Base-by-base conservation (phyloP, 306 rosid species). In the Sophora flavescens region DNA sequence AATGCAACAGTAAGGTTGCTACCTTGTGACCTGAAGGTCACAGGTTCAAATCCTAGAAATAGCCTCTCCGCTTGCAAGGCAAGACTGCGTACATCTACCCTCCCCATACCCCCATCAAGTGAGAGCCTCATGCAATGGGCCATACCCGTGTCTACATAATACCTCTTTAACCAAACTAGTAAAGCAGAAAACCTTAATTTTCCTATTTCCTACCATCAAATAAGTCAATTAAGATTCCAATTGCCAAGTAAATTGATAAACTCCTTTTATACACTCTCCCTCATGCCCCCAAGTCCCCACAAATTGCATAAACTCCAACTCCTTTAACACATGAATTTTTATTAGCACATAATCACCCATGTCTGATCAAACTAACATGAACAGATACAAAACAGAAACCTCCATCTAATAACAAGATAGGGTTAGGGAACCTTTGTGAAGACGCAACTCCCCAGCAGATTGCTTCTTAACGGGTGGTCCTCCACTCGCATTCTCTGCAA, bases 381-480 rank as follows among this genome's bases (percentile, higher is more conserved):
- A 15, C 14, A 41, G 79, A 63, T 30, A 64, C 7, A 18, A 56
- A 39, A 45, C 39, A 30, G 73, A 70, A 26, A 14, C 14, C 16
- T 16, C 33, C 12, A 61, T 72, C 56, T n/a, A 36, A 63, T 35
- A 67, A 48, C 52, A 68, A 42, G 54, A 11, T 39, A 44, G 63
- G 33, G 62, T 18, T 1, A 22, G 15, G 36, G 63, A 16, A 88
- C 96, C 96, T 88, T 84, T 88, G 68, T 88, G 89, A 79, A 91
- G 93, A 76, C 93, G 96, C 80, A 91, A 73, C 64, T 91, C 93
- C 65, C 96, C 96, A 66, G 96, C 93, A 78, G 76, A 78, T 81
- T 88, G 96, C 83, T 87, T 91, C 91, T 91, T 91, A n/a, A 63
- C 38, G 11, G 85, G 91, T 65, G 81, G 68, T 12, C 88, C 93